Evolutionary conservation across 1,139 yeast species (phyloP).

Genomic region (Schwanniomyces etchellsii): DNA sequence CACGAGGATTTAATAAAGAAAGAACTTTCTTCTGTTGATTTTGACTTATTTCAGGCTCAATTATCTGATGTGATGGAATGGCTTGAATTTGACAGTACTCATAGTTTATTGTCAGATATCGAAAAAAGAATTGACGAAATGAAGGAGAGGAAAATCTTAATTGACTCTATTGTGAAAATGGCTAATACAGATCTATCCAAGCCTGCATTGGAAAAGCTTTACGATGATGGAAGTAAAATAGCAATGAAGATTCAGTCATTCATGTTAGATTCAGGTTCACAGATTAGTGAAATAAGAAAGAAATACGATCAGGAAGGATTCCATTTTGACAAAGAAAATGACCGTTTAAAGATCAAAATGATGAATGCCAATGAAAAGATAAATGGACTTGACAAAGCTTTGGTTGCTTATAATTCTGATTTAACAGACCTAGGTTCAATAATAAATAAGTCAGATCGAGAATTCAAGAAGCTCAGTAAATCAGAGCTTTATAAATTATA

Average conservation of each 20-base stretch:
- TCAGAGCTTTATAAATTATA: constrained; percentile 29
- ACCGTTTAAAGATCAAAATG: constrained; percentile 28
- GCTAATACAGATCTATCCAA: constrained; percentile 27
- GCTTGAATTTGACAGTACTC: constrained; percentile 72
- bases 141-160: constrained; percentile 11
- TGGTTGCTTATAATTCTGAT: constrained; percentile 29
- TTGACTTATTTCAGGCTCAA: constrained; percentile 15
- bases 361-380: constrained; percentile 31
- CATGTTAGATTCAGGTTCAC: constrained; percentile 40
- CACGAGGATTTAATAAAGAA: constrained; percentile 35
- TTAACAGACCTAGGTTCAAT: constrained; percentile 24
- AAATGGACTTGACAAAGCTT: constrained; percentile 23
- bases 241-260: constrained; percentile 39
- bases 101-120: constrained; percentile 41
- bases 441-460: constrained; percentile 19
- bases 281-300: constrained; percentile 33
- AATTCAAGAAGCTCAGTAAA: constrained; percentile 24
- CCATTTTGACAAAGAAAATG: constrained; percentile 47
- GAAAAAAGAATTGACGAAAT: constrained; percentile 18
- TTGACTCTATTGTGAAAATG: constrained; percentile 21
- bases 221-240: constrained; percentile 33
- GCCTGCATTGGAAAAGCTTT: constrained; percentile 31
- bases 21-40: constrained; percentile 28
- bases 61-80: constrained; percentile 61
- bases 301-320: constrained; percentile 37